A percentile compares a stretch with the other conserved stretches of the same genome.
phyloP scores from a whole-genome alignment of 2,329 filamentous ascomycete species.

The Ophiosphaerella korrae region DNA sequence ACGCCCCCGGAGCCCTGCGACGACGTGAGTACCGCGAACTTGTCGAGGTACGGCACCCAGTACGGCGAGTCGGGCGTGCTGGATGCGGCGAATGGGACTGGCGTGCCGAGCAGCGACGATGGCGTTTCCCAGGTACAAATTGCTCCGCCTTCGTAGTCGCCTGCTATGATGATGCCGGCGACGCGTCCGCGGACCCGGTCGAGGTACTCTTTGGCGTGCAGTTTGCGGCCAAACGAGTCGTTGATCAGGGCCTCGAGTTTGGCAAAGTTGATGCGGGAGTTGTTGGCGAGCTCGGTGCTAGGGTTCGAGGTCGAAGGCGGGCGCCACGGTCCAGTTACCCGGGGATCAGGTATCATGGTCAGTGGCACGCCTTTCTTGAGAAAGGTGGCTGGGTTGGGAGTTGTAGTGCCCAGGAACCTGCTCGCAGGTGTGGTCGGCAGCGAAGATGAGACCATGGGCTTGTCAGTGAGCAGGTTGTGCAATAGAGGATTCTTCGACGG shows the following conservation, averaged over 20 bases:
- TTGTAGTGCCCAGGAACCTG: conserved; percentile 36
- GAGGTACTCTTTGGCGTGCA: conserved; percentile 85
- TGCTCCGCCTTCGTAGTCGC: conserved; percentile 94
- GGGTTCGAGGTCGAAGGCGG: conserved; percentile 65
- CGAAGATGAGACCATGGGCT: conserved; percentile 89
- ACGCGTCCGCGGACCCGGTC: conserved; percentile 78
- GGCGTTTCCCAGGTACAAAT: conserved; percentile 94
- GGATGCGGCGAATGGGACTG: background rate
- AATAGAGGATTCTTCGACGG: conserved; percentile 82
- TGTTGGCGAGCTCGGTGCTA: conserved; percentile 70
- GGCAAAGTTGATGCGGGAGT: conserved; percentile 80
- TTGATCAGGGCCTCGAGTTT: conserved; percentile 87
- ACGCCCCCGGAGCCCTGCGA: conserved; percentile 91
- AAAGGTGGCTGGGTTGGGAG: conserved; percentile 70
- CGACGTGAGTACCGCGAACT: conserved; percentile 89
- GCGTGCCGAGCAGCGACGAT: conserved; percentile 52
- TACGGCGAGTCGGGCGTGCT: conserved; percentile 54
- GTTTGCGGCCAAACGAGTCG: conserved; percentile 84
- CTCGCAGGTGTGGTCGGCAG: conserved; percentile 63
- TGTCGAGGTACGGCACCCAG: conserved; percentile 88
- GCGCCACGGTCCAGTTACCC: conserved; percentile 65
- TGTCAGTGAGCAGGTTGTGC: conserved; percentile 94
- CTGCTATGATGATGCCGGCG: conserved; percentile 91
- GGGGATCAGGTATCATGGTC: conserved; percentile 77
- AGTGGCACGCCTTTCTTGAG: conserved; percentile 91